Evolutionary conservation across 805 yeast species (phyloP).

Genomic region (Myxozyma mucilagina): DNA sequence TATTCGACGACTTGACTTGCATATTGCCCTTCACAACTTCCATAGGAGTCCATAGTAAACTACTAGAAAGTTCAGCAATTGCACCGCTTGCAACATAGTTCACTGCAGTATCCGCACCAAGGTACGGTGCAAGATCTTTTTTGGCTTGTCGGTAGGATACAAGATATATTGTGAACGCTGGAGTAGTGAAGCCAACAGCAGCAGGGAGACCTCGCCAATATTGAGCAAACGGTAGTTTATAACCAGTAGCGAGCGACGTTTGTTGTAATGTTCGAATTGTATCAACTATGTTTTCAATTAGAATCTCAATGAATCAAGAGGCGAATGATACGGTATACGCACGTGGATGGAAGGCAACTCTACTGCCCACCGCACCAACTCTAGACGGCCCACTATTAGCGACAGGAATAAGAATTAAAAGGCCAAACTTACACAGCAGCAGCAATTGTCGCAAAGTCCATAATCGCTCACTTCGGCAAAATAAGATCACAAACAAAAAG

Average conservation of each 20-base stretch:
- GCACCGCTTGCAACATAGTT: constrained; percentile 45
- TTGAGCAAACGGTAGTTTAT: constrained; percentile 42
- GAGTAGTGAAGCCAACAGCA: constrained; percentile 44
- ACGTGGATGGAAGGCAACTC: constrained; percentile 46
- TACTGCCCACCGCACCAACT: constrained; percentile 42
- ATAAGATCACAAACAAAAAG: background rate
- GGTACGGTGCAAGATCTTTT: constrained; percentile 40
- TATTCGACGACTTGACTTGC: constrained; percentile 39
- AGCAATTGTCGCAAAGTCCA: constrained; percentile 44
- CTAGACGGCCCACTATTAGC: constrained; percentile 19
- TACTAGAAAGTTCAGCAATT: constrained; percentile 40
- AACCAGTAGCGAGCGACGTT: constrained; percentile 43
- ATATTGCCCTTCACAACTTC: constrained; percentile 48
- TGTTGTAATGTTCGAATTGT: constrained; percentile 47
- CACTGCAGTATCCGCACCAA: constrained; percentile 40
- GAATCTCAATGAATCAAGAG: background rate
- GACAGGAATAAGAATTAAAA: background rate
- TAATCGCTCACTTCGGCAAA: constrained; percentile 15
- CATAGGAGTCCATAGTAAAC: constrained; percentile 47
- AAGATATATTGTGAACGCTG: constrained; percentile 46
- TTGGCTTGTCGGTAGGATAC: constrained; percentile 46
- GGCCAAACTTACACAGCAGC: constrained; percentile 42
- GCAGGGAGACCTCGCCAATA: constrained; percentile 47
- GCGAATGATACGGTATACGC: constrained; percentile 10
- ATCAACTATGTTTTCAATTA: constrained; percentile 37